Base-by-base conservation (phyloP, 208 protist species). In the Polymyxa betae region DNA sequence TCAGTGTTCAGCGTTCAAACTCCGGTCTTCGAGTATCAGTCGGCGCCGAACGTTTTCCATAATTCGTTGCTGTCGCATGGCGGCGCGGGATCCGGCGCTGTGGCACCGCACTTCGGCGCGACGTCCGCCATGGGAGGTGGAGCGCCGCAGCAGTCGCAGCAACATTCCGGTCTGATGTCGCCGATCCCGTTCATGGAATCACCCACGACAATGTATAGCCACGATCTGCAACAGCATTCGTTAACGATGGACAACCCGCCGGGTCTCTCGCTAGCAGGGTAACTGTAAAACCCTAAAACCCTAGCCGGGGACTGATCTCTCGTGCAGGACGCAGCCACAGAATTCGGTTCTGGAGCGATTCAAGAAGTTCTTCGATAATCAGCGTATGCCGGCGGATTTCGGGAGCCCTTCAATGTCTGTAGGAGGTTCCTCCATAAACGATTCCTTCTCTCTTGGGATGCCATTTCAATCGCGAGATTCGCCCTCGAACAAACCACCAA, bases 351-450 rank as follows among this genome's bases (percentile, higher is more conserved):
- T 82, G 5, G 72, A 82, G 40, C 72, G 72, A 43, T 82, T 82
- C 72, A 82, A 82, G n/a, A 82, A 82, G 72, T 82, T 82, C 40
- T 82, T 82, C n/a, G 72, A 82, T 82, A 82, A 82, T 82, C 72
- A 82, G 72, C 72, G 72, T 16, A 43, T 82, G 5, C 35, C 40
- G 72, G 72, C 5, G 5, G 72, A 82, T 40, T 82, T 29, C 54
- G 29, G n/a, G n/a, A n/a, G n/a, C n/a, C n/a, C n/a, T n/a, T n/a
- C n/a, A n/a, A n/a, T n/a, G n/a, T n/a, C n/a, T n/a, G n/a, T n/a
- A 66, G 54, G 20, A 66, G 54, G 54, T 66, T 66, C n/a, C n/a
- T n/a, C n/a, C n/a, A n/a, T n/a, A n/a, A n/a, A n/a, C n/a, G n/a
- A n/a, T n/a, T n/a, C n/a, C n/a, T n/a, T n/a, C n/a, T n/a, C n/a